Conservation (phyloP, 2,329 filamentous ascomycete genomes). For the Claviceps fusiformis region DNA sequence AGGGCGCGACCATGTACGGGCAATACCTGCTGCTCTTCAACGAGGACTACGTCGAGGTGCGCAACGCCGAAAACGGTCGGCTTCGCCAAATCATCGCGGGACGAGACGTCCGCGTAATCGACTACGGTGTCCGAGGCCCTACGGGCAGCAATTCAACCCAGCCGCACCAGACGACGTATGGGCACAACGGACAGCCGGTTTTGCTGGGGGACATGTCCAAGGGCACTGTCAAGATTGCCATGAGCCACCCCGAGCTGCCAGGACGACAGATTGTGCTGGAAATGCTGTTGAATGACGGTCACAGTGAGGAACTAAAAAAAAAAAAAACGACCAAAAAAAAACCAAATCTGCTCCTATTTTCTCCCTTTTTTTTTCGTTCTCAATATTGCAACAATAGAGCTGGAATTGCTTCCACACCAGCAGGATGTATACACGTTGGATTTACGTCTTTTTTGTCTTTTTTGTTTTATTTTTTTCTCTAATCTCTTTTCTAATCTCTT, state of each 20-base stretch:
- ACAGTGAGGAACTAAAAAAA: conserved; percentile 29
- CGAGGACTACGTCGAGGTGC: conserved; percentile 90
- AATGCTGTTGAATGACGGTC: conserved; percentile 81
- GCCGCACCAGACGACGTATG: conserved; percentile 17
- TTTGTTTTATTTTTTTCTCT: too few relatives aligned
- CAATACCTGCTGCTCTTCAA: conserved; percentile 90
- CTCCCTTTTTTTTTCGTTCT: too few relatives aligned
- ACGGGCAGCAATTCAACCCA: conserved; percentile 33
- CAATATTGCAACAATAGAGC: too few relatives aligned
- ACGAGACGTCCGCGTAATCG: conserved; percentile 76
- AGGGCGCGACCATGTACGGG: conserved; percentile 75
- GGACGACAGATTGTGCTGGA: conserved; percentile 83
- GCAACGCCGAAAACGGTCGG: conserved; percentile 90
- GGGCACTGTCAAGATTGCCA: conserved; percentile 81
- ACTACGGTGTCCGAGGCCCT: conserved; percentile 61
- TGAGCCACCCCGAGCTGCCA: conserved; percentile 83
- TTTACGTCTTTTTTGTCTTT: too few relatives aligned
- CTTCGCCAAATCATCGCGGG: conserved; percentile 90
- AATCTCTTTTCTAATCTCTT: too few relatives aligned
- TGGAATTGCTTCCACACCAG: too few relatives aligned
- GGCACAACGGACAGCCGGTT: conserved; percentile 20
- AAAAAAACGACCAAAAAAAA: not conserved
- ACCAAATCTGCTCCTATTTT: too few relatives aligned
- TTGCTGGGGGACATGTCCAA: conserved; percentile 36
- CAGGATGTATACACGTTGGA: too few relatives aligned